Evolutionary conservation across 1,284 basidiomycete genomes (phyloP), one percentile per base, ranked within the genome.

Genomic region (Cutaneotrichosporon arboriforme): DNA sequence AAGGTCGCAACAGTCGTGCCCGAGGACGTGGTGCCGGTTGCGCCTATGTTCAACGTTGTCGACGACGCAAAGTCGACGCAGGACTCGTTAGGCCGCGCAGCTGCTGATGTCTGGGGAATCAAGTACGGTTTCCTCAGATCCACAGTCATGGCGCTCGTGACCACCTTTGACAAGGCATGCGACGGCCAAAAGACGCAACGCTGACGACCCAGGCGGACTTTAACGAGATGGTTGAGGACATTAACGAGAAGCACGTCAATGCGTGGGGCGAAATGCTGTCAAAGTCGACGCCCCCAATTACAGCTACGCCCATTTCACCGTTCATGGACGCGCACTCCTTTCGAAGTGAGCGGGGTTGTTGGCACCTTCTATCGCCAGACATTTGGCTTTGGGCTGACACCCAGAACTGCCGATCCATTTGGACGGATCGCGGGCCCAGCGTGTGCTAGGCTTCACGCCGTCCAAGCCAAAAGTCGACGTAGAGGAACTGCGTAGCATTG

Each of bases 211-310:
- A 56, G 57, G 49, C 44, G 22, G 53, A 55, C 51, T 55, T 58
- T 17, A 48, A 54, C 17, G 56, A 58, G 26, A 54, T 58, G 56
- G 52, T 58, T 23, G 56, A 58, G 46, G 56, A 58, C 26, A 52
- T 58, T 10, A 58, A 58, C 17, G 56, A 58, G 23, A 58, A 58
- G 62, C 90, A 93, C 67, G 85, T 91, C 40, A 79, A 83, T 57
- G 84, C 83, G 5, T 94, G 90, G 90, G 86, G 83, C 1, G 80
- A 87, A 62, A 90, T 94, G 87, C 79, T 90, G 55, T 77, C 78
- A 17, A 81, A 77, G 46, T 86, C 88, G 15, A 79, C 83, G 45
- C 88, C 88, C 37, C 87, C 87, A 0, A 81, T 90, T 52, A 77
- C 80, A 4, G 85, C 86, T 53, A 85, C 86, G 0, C 87, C 86